Conservation (phyloP, 352 stramenopile genomes). For the Thraustochytrium striatum region DNA sequence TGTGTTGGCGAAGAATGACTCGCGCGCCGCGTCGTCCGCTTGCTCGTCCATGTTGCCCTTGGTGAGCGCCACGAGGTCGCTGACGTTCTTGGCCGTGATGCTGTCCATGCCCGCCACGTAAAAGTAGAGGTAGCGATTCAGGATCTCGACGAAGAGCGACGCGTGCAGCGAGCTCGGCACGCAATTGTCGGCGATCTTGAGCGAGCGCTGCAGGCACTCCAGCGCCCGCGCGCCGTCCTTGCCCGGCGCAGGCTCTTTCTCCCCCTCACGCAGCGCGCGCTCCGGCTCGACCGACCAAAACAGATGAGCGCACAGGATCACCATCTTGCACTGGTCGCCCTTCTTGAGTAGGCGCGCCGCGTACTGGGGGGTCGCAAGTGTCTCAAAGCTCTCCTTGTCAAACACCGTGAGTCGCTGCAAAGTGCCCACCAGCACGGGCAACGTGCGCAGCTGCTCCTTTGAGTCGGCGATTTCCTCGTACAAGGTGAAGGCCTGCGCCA, state of each 20-base stretch:
- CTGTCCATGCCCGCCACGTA: slow-evolving; percentile 39
- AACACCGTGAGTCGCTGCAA: slow-evolving; percentile 73
- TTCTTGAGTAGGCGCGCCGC: slow-evolving; percentile 92
- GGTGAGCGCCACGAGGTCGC: slow-evolving; percentile 14
- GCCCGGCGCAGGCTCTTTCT: neutral
- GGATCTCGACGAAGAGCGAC: slow-evolving; percentile 90
- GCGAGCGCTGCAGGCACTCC: slow-evolving; percentile 90
- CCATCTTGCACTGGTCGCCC: slow-evolving; percentile 88
- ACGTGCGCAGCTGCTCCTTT: slow-evolving; percentile 74
- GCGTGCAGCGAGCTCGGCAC: slow-evolving; percentile 74
- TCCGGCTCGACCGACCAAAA: slow-evolving; percentile 72
- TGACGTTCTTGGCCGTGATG: slow-evolving; percentile 15
- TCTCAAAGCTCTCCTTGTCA: slow-evolving; percentile 82
- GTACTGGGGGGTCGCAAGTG: slow-evolving; percentile 93
- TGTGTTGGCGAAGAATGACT: slow-evolving; percentile 53
- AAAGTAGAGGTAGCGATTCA: slow-evolving; percentile 69
- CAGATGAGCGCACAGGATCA: slow-evolving; percentile 86
- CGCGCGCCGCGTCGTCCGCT: neutral
- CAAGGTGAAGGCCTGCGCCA: slow-evolving; percentile 76
- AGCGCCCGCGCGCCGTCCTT: slow-evolving; percentile 85
- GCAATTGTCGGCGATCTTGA: slow-evolving; percentile 89
- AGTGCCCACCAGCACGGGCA: slow-evolving; percentile 80
- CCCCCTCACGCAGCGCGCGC: slow-evolving; percentile 55
- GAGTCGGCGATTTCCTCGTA: slow-evolving; percentile 93
- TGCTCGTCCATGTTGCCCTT: slow-evolving; percentile 19